These are phyloP conservation scores for Daldinia vernicosa DNA, from an alignment of 495 filamentous ascomycete genomes.

Conservation along the genomic window DNA sequence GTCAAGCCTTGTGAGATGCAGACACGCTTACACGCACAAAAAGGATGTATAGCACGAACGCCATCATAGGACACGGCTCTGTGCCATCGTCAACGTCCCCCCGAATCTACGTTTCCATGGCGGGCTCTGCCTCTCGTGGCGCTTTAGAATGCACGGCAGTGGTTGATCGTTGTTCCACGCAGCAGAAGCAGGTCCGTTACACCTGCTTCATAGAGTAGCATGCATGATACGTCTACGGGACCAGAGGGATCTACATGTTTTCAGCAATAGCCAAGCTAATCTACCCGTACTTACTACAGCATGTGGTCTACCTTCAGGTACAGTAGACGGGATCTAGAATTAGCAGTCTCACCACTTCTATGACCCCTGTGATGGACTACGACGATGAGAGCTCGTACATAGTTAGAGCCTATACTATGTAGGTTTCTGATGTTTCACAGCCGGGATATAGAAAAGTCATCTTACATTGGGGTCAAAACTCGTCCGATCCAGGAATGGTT, in stretches of 20 bases:
- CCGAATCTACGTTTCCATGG: conserved; percentile 12
- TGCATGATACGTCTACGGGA: conserved; percentile 27
- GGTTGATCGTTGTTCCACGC: conserved; percentile 38
- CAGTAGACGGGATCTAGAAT: conserved; percentile 11
- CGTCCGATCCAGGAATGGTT: neutral
- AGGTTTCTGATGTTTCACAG: neutral
- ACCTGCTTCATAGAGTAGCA: conserved; percentile 41
- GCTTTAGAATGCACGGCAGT: conserved; percentile 24
- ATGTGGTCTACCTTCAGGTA: conserved; percentile 14
- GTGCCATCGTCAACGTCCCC: conserved; percentile 23
- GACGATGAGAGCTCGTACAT: neutral
- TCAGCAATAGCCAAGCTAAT: conserved; percentile 11
- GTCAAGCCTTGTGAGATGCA: conserved; percentile 33
- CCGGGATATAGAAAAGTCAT: neutral
- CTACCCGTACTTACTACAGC: conserved; percentile 9
- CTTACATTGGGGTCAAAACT: neutral
- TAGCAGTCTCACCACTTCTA: conserved; percentile 21
- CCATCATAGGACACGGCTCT: conserved; percentile 18
- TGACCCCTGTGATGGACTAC: conserved; percentile 10
- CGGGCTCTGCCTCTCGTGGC: neutral
- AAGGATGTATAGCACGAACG: conserved; percentile 21
- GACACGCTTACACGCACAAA: conserved; percentile 20
- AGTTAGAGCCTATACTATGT: no score
- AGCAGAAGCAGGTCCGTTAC: conserved; percentile 38
- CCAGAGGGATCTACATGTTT: conserved; percentile 14